A percentile compares a stretch with the other conserved stretches of the same genome.
phyloP scores from a whole-genome alignment of 257 asterid species.

The Gentiana macrophylla region DNA sequence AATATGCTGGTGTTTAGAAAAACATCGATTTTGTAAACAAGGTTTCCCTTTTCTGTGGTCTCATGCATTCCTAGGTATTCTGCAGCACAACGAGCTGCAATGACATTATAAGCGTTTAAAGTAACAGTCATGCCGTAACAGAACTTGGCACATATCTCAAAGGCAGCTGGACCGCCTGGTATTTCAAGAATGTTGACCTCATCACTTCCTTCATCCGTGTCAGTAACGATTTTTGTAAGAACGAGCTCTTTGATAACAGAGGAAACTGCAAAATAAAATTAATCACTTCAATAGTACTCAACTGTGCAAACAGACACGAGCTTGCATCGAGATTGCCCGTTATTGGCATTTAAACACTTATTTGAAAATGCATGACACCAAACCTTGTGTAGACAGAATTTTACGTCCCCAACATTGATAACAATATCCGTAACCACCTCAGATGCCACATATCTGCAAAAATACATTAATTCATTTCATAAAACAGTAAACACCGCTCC shows the following conservation, averaged over 20 bases:
- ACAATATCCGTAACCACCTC: constrained; percentile 77
- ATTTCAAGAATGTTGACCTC: constrained; percentile 61
- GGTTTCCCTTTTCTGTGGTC: constrained; percentile 70
- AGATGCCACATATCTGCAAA: constrained; percentile 70
- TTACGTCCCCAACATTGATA: constrained; percentile 53
- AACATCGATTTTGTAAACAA: constrained; percentile 76
- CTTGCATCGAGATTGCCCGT: constrained; percentile 27
- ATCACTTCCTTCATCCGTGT: constrained; percentile 46
- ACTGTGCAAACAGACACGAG: constrained; percentile 4
- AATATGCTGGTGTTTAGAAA: constrained; percentile 67
- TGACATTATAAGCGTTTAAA: constrained; percentile 68
- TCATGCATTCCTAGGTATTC: constrained; percentile 91
- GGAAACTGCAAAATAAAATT: constrained; percentile 60
- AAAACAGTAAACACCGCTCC: background rate
- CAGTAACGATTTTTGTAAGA: constrained; percentile 58
- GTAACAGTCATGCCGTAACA: constrained; percentile 87
- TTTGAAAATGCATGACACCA: background rate
- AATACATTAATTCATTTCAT: background rate
- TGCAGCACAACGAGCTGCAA: constrained; percentile 79
- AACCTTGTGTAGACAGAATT: constrained; percentile 93
- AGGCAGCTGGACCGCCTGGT: constrained; percentile 76
- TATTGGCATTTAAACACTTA: too few relatives aligned
- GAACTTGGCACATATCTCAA: constrained; percentile 86
- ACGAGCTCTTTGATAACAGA: constrained; percentile 75
- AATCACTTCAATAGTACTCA: constrained; percentile 11